Evolutionary conservation across 306 rosid species (phyloP), one percentile per base, ranked within the genome.

Genomic region (Vicia villosa): DNA sequence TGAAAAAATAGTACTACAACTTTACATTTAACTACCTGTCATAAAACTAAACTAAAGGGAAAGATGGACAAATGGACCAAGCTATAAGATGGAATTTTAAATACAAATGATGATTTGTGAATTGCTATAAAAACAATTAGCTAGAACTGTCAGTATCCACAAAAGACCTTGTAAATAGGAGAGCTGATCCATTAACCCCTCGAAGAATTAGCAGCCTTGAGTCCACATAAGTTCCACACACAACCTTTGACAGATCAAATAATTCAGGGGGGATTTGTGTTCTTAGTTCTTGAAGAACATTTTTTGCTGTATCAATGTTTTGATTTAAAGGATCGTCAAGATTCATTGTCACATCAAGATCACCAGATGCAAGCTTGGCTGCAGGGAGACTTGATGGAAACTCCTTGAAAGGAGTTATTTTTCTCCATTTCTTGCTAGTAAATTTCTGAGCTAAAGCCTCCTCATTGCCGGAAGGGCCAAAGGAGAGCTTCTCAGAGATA

Each of bases 161-260:
- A 75, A 87, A 86, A 79, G 97, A 88, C 70, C 98, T 90, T 54
- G 98, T 87, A 72, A 94, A 94, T 10, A 94, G 52, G 58, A 94
- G 96, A 3, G 98, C 98, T 9, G 97, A 94, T 69, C 98, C 98
- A 78, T 90, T 91, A 66, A 94, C 90, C 50, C 96, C 89, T 4
- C 98, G 83, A 22, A 93, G 84, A 55, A 93, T 87, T 10, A 94
- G 86, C 60, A 88, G 52, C 83, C 98, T 86, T 12, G 97, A 81
- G 80, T 94, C 97, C 40, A 86, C 97, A 50, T 85, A 94, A 11
- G 98, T 94, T 81, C 98, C 98, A 51, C 98, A 94, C 13, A 90
- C 96, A 11, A 94, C 76, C 91, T 86, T 88, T 0, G 98, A 83
- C 82, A 94, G 47, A 85, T 94, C 98, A 75, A 94, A 94, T 77